These are phyloP conservation scores for Orbilia ellipsospora DNA, from an alignment of 2,329 filamentous ascomycete species.

Conservation along the genomic window DNA sequence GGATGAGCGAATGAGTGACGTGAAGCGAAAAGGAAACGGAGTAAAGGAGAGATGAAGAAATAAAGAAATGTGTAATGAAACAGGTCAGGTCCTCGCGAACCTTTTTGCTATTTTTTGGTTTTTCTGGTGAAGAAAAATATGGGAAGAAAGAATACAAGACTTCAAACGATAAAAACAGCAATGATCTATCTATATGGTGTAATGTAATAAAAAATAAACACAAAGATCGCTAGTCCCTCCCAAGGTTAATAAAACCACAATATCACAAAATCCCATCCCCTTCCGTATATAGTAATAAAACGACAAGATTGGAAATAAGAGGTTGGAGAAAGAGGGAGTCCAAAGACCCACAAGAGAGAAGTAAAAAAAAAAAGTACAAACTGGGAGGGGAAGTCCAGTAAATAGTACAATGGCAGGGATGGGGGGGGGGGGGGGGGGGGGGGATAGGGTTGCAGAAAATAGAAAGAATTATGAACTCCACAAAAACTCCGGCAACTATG, in stretches of 20 bases:
- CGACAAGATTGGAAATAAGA: constrained; percentile 8
- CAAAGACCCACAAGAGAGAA: not conserved
- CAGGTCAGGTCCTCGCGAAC: constrained; percentile 42
- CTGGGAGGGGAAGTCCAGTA: constrained; percentile 4
- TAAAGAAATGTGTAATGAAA: constrained; percentile 18
- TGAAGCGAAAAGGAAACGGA: constrained; percentile 13
- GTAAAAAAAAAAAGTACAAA: constrained; percentile 13
- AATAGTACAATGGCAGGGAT: constrained; percentile 43
- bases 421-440: constrained; percentile 14
- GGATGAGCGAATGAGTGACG: not conserved
- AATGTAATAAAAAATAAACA: constrained; percentile 23
- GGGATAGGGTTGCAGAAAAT: not conserved
- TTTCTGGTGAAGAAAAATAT: constrained; percentile 8
- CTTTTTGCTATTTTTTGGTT: constrained; percentile 26
- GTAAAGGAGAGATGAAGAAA: not conserved
- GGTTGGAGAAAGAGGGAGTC: not conserved
- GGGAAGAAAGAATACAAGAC: constrained; percentile 27
- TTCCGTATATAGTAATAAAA: constrained; percentile 18
- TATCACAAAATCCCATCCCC: constrained; percentile 42
- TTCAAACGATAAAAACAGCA: constrained; percentile 16
- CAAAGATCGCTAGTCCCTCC: constrained; percentile 53
- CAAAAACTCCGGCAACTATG: constrained; percentile 53
- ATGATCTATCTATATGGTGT: constrained; percentile 52
- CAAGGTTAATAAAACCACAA: constrained; percentile 34
- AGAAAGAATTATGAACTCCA: constrained; percentile 32